Conservation (phyloP, 2,329 filamentous ascomycete genomes). For the Coleophoma cylindrospora region DNA sequence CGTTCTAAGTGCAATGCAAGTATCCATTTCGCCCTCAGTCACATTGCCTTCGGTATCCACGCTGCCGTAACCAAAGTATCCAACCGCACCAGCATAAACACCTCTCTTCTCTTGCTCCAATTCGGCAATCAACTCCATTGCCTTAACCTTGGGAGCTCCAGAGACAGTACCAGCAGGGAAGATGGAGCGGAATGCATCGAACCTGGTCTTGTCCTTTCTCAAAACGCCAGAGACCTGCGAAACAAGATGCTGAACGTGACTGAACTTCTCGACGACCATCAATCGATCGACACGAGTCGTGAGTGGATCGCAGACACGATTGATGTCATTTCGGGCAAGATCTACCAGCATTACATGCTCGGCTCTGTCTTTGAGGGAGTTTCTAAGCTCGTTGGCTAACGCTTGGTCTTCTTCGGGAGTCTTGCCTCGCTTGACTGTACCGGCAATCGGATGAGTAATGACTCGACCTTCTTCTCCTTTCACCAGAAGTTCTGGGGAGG, state of each 20-base stretch:
- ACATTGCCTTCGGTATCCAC: constrained; percentile 57
- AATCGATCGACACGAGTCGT: constrained; percentile 87
- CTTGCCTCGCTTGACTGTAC: constrained; percentile 83
- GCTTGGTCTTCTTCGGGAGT: constrained; percentile 75
- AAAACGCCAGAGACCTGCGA: constrained; percentile 93
- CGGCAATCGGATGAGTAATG: constrained; percentile 95
- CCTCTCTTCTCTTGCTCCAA: constrained; percentile 91
- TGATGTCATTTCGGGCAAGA: constrained; percentile 92
- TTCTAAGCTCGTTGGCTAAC: constrained; percentile 71
- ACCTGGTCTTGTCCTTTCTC: constrained; percentile 76
- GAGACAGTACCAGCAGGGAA: constrained; percentile 96
- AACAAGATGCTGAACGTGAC: constrained; percentile 94
- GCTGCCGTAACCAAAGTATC: constrained; percentile 87
- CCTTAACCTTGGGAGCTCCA: constrained; percentile 90
- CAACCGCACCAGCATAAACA: constrained; percentile 91
- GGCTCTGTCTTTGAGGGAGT: constrained; percentile 83
- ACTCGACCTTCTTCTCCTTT: constrained; percentile 83
- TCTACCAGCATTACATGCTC: constrained; percentile 99
- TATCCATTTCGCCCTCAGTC: constrained; percentile 87
- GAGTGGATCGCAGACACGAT: constrained; percentile 86
- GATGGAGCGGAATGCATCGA: constrained; percentile 93
- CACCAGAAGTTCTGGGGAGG: constrained; percentile 89
- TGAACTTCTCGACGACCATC: constrained; percentile 93
- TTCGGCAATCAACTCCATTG: constrained; percentile 96
- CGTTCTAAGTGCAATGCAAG: constrained; percentile 67